phyloP scores from a whole-genome alignment of 2,329 filamentous ascomycete genomes.

The Rhexocercosporidium sp. region DNA sequence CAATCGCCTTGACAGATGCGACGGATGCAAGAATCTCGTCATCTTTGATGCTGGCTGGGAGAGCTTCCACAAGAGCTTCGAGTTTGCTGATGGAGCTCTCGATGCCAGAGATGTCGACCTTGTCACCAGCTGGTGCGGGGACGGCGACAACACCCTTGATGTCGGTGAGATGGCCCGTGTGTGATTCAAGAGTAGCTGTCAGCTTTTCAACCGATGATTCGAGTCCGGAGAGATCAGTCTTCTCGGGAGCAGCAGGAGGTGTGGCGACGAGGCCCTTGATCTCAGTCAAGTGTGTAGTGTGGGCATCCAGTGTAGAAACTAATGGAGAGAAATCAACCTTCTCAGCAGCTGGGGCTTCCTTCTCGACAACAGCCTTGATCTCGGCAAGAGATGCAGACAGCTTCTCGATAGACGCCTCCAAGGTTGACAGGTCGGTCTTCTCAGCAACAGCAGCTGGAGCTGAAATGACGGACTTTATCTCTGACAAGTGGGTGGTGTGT shows the following conservation, averaged over 20 bases:
- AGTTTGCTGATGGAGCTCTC: conserved; percentile 16
- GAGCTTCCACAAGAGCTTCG: conserved; percentile 8
- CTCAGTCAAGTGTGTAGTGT: conserved; percentile 20
- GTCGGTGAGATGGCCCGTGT: conserved; percentile 19
- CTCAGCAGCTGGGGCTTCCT: neutral
- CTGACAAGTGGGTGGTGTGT: conserved; percentile 27
- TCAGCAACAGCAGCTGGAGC: conserved; percentile 22
- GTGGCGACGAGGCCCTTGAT: conserved; percentile 22
- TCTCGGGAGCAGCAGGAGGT: conserved; percentile 16
- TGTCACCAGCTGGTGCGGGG: conserved; percentile 17
- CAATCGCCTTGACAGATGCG: conserved; percentile 15
- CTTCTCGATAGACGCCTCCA: conserved; percentile 27
- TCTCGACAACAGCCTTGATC: conserved; percentile 28
- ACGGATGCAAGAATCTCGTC: conserved; percentile 6
- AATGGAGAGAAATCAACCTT: conserved; percentile 19
- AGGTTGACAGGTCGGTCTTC: conserved; percentile 27
- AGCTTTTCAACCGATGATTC: conserved; percentile 23
- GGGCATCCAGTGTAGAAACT: conserved; percentile 19
- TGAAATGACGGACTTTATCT: conserved; percentile 30
- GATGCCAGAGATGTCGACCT: conserved; percentile 20
- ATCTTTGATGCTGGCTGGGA: conserved; percentile 8
- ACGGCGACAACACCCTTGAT: conserved; percentile 19
- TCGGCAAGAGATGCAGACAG: conserved; percentile 25
- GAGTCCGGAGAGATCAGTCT: conserved; percentile 18
- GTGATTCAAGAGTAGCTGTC: conserved; percentile 16